A percentile compares a stretch with the other conserved stretches of the same genome.
Evolutionary conservation across 2,329 filamentous ascomycete species (phyloP).

Genomic region (Claviceps cyperi): DNA sequence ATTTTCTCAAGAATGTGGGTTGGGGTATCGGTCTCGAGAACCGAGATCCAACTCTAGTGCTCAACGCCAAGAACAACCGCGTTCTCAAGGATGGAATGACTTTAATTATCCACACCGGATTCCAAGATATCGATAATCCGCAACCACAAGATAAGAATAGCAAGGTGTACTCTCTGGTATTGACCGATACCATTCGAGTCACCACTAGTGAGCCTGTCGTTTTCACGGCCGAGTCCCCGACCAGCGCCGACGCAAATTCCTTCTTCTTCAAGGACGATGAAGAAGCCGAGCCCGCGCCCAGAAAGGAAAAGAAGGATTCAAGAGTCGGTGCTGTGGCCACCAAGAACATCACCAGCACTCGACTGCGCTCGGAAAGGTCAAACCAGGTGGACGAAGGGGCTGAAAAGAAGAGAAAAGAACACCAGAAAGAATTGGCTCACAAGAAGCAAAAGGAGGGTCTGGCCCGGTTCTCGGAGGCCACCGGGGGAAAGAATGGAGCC

Average conservation of each 20-base stretch:
- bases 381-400: constrained; percentile 80
- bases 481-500: constrained; percentile 71
- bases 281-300: constrained; percentile 71
- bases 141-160: constrained; percentile 81
- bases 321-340: constrained; percentile 77
- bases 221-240: constrained; percentile 86
- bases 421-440: constrained; percentile 74
- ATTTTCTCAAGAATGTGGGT: constrained; percentile 86
- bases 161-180: constrained; percentile 74
- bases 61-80: constrained; percentile 77
- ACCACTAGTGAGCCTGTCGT: constrained; percentile 64
- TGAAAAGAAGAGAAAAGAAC: constrained; percentile 72
- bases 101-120: constrained; percentile 74
- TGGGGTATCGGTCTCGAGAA: constrained; percentile 88
- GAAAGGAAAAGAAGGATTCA: constrained; percentile 76
- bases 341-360: constrained; percentile 89
- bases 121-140: constrained; percentile 78
- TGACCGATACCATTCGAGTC: constrained; percentile 88
- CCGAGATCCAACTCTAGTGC: constrained; percentile 64
- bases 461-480: constrained; percentile 72
- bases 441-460: constrained; percentile 88
- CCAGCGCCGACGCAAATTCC: constrained; percentile 83
- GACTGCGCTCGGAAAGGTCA: constrained; percentile 80
- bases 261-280: constrained; percentile 99
- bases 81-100: constrained; percentile 95